Base-by-base conservation (phyloP, 164 flowering plant genomes). In the Kalanchoe fedtschenkoi region DNA sequence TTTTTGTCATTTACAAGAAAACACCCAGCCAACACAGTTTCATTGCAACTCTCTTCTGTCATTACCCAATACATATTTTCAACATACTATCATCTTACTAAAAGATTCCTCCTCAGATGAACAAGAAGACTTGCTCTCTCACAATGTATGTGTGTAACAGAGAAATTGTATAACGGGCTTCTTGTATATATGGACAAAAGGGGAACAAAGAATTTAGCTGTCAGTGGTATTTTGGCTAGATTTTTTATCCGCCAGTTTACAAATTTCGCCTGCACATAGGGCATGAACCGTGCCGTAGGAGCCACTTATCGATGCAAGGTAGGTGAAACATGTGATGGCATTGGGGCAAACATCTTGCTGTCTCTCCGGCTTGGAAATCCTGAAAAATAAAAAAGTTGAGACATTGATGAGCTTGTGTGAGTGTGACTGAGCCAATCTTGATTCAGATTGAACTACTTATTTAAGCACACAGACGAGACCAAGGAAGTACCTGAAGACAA, bases 281-380 rank as follows among this genome's bases (percentile, higher is more conserved):
- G 74, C 98, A 89, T 24, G 95, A 89, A 35, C 83, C 96, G 62
- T 86, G 95, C 70, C 85, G 73, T 16, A 84, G 62, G 33, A 92
- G 88, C 98, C 98, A 92, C 53, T 78, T 82, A 69, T 92, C 98
- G 44, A 92, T 92, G 77, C 98, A 92, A 34, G 86, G 84, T 22
- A 81, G 75, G 73, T 92, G 98, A 70, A 92, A 92, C 89, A 89
- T 77, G 72, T 92, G 98, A 66, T 82, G 79, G 66, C 98, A 92
- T 4, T 80, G 86, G 34, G 95, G 96, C 72, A 92, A 76, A 57
- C 86, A 76, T 66, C 98, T 75, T 15, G 80, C 96, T 0, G 83
- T 83, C 61, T 92, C 96, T 16, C 88, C 90, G 0, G 81, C 70
- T 66, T 83, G 89, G 58, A 89, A 81, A 62, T 92, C 96, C 96